Evolutionary conservation across 768 basidiomycete species (phyloP).

Genomic region (Suillus plorans): DNA sequence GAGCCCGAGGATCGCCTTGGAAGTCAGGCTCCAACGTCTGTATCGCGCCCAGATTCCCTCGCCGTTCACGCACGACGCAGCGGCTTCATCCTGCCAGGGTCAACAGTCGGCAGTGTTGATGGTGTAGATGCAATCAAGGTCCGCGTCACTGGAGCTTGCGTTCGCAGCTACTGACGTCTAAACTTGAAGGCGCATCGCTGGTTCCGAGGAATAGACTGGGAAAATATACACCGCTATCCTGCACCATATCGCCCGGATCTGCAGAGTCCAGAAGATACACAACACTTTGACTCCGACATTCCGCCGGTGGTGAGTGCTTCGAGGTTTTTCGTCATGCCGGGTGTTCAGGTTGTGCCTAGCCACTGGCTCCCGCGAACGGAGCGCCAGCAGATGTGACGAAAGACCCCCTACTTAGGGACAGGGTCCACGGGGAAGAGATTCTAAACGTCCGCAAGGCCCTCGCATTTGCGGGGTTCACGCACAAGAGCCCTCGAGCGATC

Average conservation of each 20-base stretch:
- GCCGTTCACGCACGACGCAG: slow-evolving; percentile 74
- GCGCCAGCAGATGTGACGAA: slow-evolving; percentile 80
- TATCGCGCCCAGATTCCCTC: slow-evolving; percentile 75
- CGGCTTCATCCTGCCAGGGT: slow-evolving; percentile 55
- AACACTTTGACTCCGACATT: slow-evolving; percentile 95
- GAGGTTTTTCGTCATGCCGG: slow-evolving; percentile 27
- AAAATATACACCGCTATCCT: slow-evolving; percentile 75
- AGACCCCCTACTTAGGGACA: slow-evolving; percentile 86
- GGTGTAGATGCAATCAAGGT: slow-evolving; percentile 93
- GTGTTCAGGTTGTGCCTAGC: slow-evolving; percentile 45
- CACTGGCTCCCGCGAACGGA: slow-evolving; percentile 86
- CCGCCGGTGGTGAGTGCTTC: slow-evolving; percentile 70
- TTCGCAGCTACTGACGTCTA: slow-evolving; percentile 18
- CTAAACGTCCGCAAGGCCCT: slow-evolving; percentile 88
- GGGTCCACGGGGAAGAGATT: slow-evolving; percentile 81
- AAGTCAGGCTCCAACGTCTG: slow-evolving; percentile 65
- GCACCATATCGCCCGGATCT: slow-evolving; percentile 93
- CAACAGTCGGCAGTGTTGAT: slow-evolving; percentile 58
- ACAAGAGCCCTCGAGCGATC: slow-evolving; percentile 82
- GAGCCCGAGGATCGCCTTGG: slow-evolving; percentile 95
- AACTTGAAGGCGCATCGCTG: slow-evolving; percentile 72
- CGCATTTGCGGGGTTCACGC: slow-evolving; percentile 90
- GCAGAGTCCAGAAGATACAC: slow-evolving; percentile 78
- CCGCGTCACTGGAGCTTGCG: slow-evolving; percentile 20
- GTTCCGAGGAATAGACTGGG: slow-evolving; percentile 91